Evolutionary conservation across 345 rosid species (phyloP), one percentile per base, ranked within the genome.

Genomic region (Eucalyptus curtisii): DNA sequence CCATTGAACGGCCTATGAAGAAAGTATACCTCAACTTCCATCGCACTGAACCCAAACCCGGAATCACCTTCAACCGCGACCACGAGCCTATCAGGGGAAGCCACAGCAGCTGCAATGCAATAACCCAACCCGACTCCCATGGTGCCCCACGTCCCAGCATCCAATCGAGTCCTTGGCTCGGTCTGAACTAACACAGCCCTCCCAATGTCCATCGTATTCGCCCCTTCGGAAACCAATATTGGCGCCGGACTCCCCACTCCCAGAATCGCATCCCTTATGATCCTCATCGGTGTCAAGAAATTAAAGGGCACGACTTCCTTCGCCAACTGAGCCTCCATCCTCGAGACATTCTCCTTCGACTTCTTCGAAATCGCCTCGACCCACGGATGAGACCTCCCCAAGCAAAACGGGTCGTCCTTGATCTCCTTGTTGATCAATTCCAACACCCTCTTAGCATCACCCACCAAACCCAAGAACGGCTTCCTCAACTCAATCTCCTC

Each of bases 101-200:
- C 99, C 92, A 95, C 95, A 27, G 98, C 98, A 93, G 99, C 99
- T 22, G 99, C 99, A 89, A 98, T 95, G 92, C 99, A 98, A 92
- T 97, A 98, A 24, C 99, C 99, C 92, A 98, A 92, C 86, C 99
- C 99, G 90, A 98, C 98, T 66, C 99, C 99, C 99, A 98, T 98
- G 48, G 99, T 98, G 40, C 99, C 99, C 99, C 99, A 97, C 88
- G 99, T 95, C 88, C 99, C 99, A 64, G 99, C 99, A 97, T 98
- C 99, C 93, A 98, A 91, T 93, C 99, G 94, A 53, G 98, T 95
- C 93, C 99, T 95, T 4, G 99, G 98, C 94, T 98, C 99, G 8
- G 94, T 97, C 93, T 98, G 99, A 90, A 98, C 97, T 93, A 98
- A 89, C 87, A 98, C 99, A 10, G 97, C 93, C 91, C 99, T 94